Evolutionary conservation across 2,329 filamentous ascomycete genomes (phyloP), one percentile per base, ranked within the genome.

Genomic region (Arthrobotrys iridis): DNA sequence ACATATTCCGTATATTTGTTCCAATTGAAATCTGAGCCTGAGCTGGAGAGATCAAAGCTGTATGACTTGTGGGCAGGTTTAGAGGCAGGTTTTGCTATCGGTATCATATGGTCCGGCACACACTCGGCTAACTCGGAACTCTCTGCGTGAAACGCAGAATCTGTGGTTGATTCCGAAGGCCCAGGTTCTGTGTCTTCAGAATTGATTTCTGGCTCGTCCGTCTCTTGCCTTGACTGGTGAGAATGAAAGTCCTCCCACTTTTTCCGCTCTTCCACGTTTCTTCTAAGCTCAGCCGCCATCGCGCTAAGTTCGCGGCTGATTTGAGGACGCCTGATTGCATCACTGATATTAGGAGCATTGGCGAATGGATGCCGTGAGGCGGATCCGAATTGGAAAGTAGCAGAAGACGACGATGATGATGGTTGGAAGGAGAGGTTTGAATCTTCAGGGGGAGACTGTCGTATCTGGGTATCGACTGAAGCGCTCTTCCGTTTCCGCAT

Each of bases 301-400:
- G 78, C 76, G 28, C 77, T 78, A 28, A 72, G 62, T 35, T 78
- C 77, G 18, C 78, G 77, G 15, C 76, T 77, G 15, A 77, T 76
- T 28, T 77, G 77, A n/a, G 78, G 78, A 20, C 78, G 76, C 13
- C 59, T 73, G 10, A 62, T 62, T 22, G 41, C 20, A 15, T 74
- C 70, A 24, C 37, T 59, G 3, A 48, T 41, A 18, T 45, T 46
- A 33, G 52, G 24, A 11, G 55, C 8, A n/a, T 66, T 52, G 15
- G 43, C 22, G 4, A 43, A 46, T 5, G 70, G 22, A 13, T 63
- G n/a, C n/a, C 33, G 40, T n/a, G 70, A 33, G 3, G 70, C 45
- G 18, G 70, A 74, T 22, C 70, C 55, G 48, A 74, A 74, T 26
- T 67, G 70, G 37, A 74, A 74, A 10, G 70, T 60, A 10, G 35